Base-by-base conservation (phyloP, 2,329 filamentous ascomycete genomes). In the Canariomyces notabilis region DNA sequence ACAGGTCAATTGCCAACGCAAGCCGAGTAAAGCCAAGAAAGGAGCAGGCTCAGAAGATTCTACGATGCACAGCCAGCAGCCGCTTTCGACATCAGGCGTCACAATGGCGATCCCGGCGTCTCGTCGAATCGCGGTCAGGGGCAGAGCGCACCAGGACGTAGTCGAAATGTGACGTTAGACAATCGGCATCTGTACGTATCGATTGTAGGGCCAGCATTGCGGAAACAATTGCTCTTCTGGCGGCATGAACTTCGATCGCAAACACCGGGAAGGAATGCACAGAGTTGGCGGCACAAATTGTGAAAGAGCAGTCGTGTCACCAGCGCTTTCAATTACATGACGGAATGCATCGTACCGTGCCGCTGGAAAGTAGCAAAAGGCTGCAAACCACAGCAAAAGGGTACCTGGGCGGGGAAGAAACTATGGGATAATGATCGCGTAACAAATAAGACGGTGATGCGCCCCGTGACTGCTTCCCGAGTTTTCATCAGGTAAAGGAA, bases 401-500 rank as follows among this genome's bases (percentile, higher is more conserved):
- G 49, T 56, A 56, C 55, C 29, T 48, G 23, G 34, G 23, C 26
- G 18, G 49, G 46, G 35, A 37, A 16, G 46, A 55, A 52, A 44
- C 52, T 35, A 56, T 54, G 50, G 49, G 48, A 50, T 56, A 56
- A 56, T 52, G 22, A 55, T 59, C 48, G 50, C 57, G 57, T 59
- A 59, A 59, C 34, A 50, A 45, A 50, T 49, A 50, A 44, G 41
- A 32, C 49, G 34, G 15, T 37, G 33, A 39, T 26, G 48, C 22
- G 21, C 53, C 57, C 37, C 56, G 57, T 59, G 57, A 59, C 57
- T 50, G 43, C 42, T 48, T 46, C 39, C 47, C 46, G 51, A 51
- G 57, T 58, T 58, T 59, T 48, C 44, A 58, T 59, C 49, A 55
- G 52, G 50, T 58, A 59, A 58, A 22, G 32, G 41, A 52, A 56